phyloP scores from a whole-genome alignment of 148 eudicot genomes.

The Vaccinium vitisidaea region DNA sequence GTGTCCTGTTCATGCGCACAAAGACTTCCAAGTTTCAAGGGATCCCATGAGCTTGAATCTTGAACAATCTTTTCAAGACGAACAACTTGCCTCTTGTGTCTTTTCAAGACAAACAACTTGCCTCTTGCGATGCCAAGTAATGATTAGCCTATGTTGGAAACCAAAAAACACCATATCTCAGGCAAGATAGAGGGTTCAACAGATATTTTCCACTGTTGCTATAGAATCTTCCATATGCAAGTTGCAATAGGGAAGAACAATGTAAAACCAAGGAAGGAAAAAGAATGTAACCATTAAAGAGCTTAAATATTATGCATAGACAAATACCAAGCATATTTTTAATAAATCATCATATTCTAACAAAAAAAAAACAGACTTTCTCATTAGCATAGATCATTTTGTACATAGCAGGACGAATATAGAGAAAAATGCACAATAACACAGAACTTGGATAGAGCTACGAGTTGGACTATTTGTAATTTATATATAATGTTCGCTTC shows the following conservation, averaged over 20 bases:
- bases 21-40: too few species aligned
- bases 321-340: background rate
- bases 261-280: background rate
- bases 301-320: background rate
- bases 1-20: too few species aligned
- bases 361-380: background rate
- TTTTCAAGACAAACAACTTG: background rate
- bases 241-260: background rate
- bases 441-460: background rate
- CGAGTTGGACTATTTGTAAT: background rate
- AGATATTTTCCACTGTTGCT: background rate
- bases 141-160: background rate
- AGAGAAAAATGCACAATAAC: background rate
- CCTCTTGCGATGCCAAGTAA: background rate
- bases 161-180: background rate
- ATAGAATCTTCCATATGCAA: background rate
- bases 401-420: too few species aligned
- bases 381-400: background rate
- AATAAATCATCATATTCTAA: background rate
- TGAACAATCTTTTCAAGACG: background rate
- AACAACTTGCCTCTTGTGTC: background rate
- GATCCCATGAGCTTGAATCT: background rate
- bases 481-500: background rate
- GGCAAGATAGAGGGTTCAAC: background rate
- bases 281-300: background rate